These are phyloP conservation scores for Marchantia polymorpha DNA, from an alignment of 225 moss, liverwort and hornwort genomes.

Conservation along the genomic window DNA sequence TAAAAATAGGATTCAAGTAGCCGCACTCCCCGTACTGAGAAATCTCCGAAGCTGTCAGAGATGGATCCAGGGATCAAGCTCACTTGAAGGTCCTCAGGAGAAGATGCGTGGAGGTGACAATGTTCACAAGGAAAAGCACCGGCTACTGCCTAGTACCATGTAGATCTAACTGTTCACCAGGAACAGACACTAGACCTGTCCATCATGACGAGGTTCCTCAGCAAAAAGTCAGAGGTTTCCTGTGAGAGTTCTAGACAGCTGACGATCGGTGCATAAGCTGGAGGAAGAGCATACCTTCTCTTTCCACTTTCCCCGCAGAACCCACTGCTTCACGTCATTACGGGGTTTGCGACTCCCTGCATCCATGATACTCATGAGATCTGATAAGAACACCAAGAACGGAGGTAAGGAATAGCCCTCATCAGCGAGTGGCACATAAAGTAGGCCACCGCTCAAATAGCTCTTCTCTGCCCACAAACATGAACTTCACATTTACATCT, in stretches of 20 bases:
- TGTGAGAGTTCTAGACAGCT: background rate
- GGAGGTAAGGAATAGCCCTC: background rate
- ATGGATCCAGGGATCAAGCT: background rate
- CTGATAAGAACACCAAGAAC: constrained; percentile 16
- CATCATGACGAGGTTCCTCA: background rate
- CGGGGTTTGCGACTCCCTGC: constrained; percentile 29
- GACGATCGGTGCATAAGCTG: background rate
- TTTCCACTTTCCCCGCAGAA: constrained; percentile 37
- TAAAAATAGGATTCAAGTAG: background rate
- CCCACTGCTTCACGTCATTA: constrained; percentile 37
- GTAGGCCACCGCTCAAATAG: background rate
- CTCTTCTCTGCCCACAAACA: background rate
- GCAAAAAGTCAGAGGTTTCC: background rate
- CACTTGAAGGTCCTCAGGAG: background rate
- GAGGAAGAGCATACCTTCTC: constrained; percentile 34
- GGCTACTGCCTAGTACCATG: background rate
- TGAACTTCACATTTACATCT: background rate
- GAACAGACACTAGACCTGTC: background rate
- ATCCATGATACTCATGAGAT: constrained; percentile 33
- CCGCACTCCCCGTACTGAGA: background rate
- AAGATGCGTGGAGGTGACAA: background rate
- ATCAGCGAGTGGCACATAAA: background rate
- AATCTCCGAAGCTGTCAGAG: background rate
- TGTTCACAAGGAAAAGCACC: background rate
- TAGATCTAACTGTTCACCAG: background rate